Base-by-base conservation (phyloP, 495 filamentous ascomycete species). In the Penicillium salamii region DNA sequence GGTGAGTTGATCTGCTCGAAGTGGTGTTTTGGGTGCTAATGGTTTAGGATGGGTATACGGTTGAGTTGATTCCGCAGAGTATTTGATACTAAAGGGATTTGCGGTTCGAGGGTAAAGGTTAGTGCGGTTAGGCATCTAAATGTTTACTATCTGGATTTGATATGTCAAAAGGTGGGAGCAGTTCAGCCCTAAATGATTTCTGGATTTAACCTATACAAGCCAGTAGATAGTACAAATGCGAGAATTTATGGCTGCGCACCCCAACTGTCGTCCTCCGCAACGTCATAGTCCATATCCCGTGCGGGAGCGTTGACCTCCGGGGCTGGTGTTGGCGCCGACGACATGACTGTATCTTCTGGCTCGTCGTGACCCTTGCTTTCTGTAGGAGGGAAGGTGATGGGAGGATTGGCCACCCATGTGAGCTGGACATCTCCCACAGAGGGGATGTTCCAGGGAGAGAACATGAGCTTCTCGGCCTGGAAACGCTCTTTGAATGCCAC, bases 401-500 rank as follows among this genome's bases (percentile, higher is more conserved):
- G 69, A 5, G 69, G 69, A 39, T 74, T 76, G 40, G 77, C 63
- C 32, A 86, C 75, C 93, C 93, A 98, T 12, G 78, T 62, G 18
- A 90, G 69, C 42, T 93, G 84, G 19, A 95, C 74, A 49, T 87
- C 85, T 34, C 88, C 90, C 19, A 95, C 76, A 13, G 79, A 78
- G 2, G 89, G 83, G 44, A 96, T 86, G 38, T 83, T 76, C 46
- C 79, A 81, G 4, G 79, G 67, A 33, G 79, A 72, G 65, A 82
- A 82, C 72, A 90, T 84, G 64, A 92, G 88, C 60, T 87, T 88
- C 68, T 97, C 92, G 12, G 91, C 93, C 6, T 87, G 86, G 57
- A 86, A 91, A 34, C 93, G 86, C 57, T 98, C 90, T 55, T 88
- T 91, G 66, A 97, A 98, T 2, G 80, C 80, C 46, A 97, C 79